Conservation (phyloP, 306 rosid species). For the Malus fusca region DNA sequence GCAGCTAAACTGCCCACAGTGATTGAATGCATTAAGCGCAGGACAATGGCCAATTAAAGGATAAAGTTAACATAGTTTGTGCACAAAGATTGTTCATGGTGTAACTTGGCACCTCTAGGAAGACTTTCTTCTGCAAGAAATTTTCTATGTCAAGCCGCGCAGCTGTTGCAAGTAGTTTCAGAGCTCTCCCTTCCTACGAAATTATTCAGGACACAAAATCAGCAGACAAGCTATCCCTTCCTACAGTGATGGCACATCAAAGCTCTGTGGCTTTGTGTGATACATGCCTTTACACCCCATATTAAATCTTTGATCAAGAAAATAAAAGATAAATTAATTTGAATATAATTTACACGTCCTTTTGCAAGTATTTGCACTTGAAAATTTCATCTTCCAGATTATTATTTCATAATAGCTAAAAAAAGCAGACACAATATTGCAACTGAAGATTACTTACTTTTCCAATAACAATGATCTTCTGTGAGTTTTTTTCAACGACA, state of each 20-base stretch:
- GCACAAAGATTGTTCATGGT: background rate
- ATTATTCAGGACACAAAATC: conserved; percentile 15
- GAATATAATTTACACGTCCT: background rate
- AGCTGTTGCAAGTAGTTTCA: conserved; percentile 90
- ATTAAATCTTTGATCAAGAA: background rate
- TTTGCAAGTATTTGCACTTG: background rate
- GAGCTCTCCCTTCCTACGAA: conserved; percentile 81
- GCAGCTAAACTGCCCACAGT: background rate
- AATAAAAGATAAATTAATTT: background rate
- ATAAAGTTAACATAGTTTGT: background rate
- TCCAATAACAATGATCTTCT: conserved; percentile 81
- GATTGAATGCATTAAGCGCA: background rate
- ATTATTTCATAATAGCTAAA: background rate
- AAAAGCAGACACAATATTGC: background rate
- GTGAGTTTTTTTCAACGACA: conserved; percentile 77
- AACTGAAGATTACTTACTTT: conserved; percentile 41
- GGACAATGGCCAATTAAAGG: background rate
- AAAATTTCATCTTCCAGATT: background rate
- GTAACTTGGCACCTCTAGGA: conserved; percentile 55
- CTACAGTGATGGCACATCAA: conserved; percentile 25
- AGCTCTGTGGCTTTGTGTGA: background rate
- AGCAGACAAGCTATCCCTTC: conserved; percentile 48
- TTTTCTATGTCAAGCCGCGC: conserved; percentile 85
- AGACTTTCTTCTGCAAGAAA: conserved; percentile 90
- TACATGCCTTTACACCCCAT: background rate